Evolutionary conservation across 2,329 filamentous ascomycete species (phyloP).

Genomic region (Plenodomus tracheiphilus): DNA sequence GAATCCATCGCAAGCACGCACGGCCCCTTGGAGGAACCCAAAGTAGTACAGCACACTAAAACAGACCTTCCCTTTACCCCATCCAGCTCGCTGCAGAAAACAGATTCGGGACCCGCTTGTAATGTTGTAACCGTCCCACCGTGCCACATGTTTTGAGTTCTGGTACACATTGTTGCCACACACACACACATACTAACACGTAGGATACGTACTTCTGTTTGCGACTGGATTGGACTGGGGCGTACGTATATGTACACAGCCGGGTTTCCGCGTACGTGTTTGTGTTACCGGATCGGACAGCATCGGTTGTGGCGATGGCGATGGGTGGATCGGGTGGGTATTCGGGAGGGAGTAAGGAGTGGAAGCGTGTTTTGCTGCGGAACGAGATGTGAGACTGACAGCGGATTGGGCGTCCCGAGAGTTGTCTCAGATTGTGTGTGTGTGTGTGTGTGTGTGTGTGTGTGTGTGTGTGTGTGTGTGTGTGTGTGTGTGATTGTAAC

Average conservation of each 20-base stretch:
- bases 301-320: background rate
- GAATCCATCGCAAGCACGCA: too few relatives aligned
- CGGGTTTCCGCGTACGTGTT: constrained; percentile 12
- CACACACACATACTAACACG: too few relatives aligned
- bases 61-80: constrained; percentile 2
- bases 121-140: constrained; percentile 1
- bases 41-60: too few relatives aligned
- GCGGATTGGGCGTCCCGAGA: constrained; percentile 13
- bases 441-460: too few relatives aligned
- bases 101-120: too few relatives aligned
- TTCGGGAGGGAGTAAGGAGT: background rate
- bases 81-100: constrained; percentile 11
- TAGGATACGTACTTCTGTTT: background rate
- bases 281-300: constrained; percentile 10
- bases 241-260: constrained; percentile 7
- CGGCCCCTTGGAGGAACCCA: too few relatives aligned
- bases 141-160: constrained; percentile 16
- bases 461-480: too few relatives aligned
- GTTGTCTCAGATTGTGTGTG: background rate
- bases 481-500: background rate
- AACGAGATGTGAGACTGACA: constrained; percentile 16
- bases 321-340: background rate
- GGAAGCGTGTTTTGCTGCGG: constrained; percentile 1
- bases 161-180: constrained; percentile 13
- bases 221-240: background rate